These are phyloP conservation scores for Capsicum chinense DNA, from an alignment of 257 asterid species.

Conservation along the genomic window DNA sequence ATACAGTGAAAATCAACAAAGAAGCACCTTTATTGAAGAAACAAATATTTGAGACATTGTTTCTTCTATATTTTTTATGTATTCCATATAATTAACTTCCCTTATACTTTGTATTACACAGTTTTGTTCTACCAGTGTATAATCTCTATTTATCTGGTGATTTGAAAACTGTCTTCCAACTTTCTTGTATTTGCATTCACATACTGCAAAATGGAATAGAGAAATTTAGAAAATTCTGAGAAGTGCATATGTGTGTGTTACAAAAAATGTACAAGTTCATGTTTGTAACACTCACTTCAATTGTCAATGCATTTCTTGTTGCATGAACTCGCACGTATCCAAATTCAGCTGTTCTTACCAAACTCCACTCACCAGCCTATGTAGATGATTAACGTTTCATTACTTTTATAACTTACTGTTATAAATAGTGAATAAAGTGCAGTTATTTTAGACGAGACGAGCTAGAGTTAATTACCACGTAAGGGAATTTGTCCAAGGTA, in stretches of 20 bases:
- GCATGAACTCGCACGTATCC: conserved; percentile 68
- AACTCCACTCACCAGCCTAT: conserved; percentile 74
- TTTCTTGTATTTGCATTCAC: conserved; percentile 61
- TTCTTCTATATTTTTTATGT: neutral
- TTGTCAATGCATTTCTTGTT: conserved; percentile 53
- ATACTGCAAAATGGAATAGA: conserved; percentile 48
- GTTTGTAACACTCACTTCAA: conserved; percentile 55
- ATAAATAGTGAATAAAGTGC: neutral
- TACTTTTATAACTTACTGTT: neutral
- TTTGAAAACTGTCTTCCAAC: conserved; percentile 58
- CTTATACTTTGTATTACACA: neutral
- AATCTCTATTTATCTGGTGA: conserved; percentile 38
- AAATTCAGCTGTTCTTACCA: conserved; percentile 54
- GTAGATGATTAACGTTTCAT: neutral
- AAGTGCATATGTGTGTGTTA: neutral
- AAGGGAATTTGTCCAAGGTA: conserved; percentile 60
- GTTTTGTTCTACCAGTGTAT: neutral
- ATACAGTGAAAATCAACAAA: neutral
- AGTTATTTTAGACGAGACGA: neutral
- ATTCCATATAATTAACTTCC: neutral
- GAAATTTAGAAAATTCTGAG: neutral
- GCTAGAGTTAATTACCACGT: conserved; percentile 40
- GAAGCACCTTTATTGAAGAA: neutral
- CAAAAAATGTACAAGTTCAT: neutral
- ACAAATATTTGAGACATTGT: neutral